phyloP scores from a whole-genome alignment of 2,329 filamentous ascomycete species.

The Elsinoe necatrix region DNA sequence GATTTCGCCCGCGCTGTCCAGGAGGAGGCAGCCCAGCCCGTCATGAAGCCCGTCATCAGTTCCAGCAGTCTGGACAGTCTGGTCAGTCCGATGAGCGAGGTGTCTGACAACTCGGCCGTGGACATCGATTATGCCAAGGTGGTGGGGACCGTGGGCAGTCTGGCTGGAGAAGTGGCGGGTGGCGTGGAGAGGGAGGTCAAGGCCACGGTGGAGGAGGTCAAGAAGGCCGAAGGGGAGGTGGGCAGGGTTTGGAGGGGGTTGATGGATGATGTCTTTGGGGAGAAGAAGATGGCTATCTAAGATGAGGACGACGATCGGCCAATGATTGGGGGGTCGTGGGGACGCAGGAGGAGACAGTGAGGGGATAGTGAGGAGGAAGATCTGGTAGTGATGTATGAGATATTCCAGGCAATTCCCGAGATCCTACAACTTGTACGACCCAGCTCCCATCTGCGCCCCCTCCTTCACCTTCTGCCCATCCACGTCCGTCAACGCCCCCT shows the following conservation, averaged over 20 bases:
- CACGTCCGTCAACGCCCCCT: constrained; percentile 75
- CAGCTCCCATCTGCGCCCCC: constrained; percentile 13
- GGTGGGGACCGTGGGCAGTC: constrained; percentile 40
- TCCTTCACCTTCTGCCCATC: constrained; percentile 63
- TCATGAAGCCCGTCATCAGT: constrained; percentile 52
- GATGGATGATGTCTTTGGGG: constrained; percentile 42
- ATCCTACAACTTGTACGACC: constrained; percentile 20
- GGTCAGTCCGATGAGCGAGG: constrained; percentile 49
- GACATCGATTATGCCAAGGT: constrained; percentile 50
- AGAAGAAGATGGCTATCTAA: constrained; percentile 18
- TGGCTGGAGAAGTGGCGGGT: not conserved
- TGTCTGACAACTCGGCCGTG: constrained; percentile 48
- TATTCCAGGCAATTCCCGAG: not conserved
- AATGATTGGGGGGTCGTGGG: not conserved
- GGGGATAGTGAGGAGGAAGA: not conserved
- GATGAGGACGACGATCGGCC: not conserved
- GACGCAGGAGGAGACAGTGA: no score
- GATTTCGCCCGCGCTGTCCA: constrained; percentile 17
- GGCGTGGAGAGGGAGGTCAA: constrained; percentile 29
- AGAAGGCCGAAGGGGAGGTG: constrained; percentile 33
- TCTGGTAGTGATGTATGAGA: not conserved
- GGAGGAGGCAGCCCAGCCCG: constrained; percentile 24
- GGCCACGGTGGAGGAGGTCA: constrained; percentile 35
- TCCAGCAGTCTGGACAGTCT: constrained; percentile 36
- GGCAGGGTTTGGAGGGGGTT: constrained; percentile 37